phyloP scores from a whole-genome alignment of 2,329 filamentous ascomycete genomes.

The Xylariales sp. region DNA sequence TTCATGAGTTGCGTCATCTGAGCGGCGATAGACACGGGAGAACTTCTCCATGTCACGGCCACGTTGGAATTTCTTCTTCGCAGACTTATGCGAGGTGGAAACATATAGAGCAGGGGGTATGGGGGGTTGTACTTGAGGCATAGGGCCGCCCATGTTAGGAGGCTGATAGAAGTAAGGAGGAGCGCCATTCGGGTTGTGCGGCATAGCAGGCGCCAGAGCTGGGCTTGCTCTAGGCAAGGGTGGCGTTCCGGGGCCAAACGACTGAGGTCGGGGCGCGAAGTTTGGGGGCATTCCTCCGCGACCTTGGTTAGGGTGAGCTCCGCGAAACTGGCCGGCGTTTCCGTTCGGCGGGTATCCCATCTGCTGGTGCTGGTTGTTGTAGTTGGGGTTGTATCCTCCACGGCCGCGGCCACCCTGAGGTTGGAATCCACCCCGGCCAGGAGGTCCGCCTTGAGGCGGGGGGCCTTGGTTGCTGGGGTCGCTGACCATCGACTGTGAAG shows the following conservation, averaged over 20 bases:
- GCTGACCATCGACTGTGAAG: constrained; percentile 73
- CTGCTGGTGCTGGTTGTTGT: constrained; percentile 41
- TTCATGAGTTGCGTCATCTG: constrained; percentile 17
- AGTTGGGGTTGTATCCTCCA: constrained; percentile 43
- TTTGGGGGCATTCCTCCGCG: constrained; percentile 43
- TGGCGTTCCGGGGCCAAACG: constrained; percentile 37
- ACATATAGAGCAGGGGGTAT: constrained; percentile 34
- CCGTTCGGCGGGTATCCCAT: constrained; percentile 37
- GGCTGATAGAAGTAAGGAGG: constrained; percentile 59
- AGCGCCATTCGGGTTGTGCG: constrained; percentile 55
- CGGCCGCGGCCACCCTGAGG: constrained; percentile 46
- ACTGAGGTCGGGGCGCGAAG: constrained; percentile 39
- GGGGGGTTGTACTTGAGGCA: constrained; percentile 57
- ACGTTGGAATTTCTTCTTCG: constrained; percentile 37
- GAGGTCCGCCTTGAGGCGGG: constrained; percentile 38
- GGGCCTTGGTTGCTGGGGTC: constrained; percentile 63
- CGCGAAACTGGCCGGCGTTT: constrained; percentile 30
- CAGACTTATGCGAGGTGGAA: constrained; percentile 31
- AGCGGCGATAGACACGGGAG: constrained; percentile 32
- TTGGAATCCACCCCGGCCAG: constrained; percentile 50
- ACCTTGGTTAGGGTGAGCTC: constrained; percentile 37
- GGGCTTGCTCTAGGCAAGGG: constrained; percentile 35
- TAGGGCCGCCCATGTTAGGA: constrained; percentile 54
- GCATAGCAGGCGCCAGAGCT: constrained; percentile 58
- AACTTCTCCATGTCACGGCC: constrained; percentile 44